Evolutionary conservation across 768 basidiomycete genomes (phyloP), one percentile per base, ranked within the genome.

Genomic region (Ramaria rubella): DNA sequence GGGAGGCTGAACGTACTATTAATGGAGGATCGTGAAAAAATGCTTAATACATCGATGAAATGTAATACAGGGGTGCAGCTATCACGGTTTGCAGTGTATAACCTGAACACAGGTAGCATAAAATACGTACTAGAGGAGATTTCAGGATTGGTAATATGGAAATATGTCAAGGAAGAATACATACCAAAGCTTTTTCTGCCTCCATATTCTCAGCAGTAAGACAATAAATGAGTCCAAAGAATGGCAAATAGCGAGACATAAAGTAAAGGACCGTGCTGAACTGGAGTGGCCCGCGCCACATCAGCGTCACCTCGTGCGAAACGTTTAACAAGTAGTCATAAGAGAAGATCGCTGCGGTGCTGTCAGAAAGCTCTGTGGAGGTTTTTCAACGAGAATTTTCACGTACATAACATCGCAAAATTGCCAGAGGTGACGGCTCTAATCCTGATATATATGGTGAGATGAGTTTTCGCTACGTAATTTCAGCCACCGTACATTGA

Each of bases 271-370:
- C n/a, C 2, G 54, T 55, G n/a, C 19, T 30, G 27, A 45, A 30
- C 12, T 45, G 54, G 19, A 45, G 19, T 12, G 43, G 24, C 12
- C n/a, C 27, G 29, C 12, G 29, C 54, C 54, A 55, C n/a, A 55
- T 44, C 8, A 55, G 33, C 14, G 44, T 29, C 27, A 46, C 54
- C 31, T 55, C 54, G 21, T 31, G 30, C 9, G 54, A 26, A n/a
- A 55, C 27, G 23, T 15, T 48, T 29, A 55, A 9, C n/a, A 55
- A 19, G 26, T 48, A 55, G 24, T 55, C 54, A 46, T 55, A 55
- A 19, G 30, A 24, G 43, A 55, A 48, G 26, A 55, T 21, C 15
- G 23, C 54, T 55, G 45, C 19, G 45, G 24, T 12, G n/a, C n/a
- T n/a, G n/a, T n/a, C n/a, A n/a, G n/a, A 38, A n/a, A n/a, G n/a